Base-by-base conservation (phyloP, 2,329 filamentous ascomycete genomes). In the Mollisiaceae sp. region DNA sequence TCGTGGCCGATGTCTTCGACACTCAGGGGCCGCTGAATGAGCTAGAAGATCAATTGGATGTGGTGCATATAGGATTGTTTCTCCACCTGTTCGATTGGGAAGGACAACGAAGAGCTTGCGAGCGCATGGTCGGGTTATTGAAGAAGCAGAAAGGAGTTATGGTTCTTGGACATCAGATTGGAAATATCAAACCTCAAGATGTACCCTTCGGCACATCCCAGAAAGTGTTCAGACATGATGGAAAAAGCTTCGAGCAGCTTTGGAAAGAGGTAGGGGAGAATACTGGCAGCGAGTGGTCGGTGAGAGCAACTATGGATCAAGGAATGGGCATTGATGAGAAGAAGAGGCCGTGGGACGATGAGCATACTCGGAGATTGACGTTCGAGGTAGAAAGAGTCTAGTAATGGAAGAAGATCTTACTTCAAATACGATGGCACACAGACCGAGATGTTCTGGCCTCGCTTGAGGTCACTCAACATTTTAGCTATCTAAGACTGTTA, bases 1-100 rank as follows among this genome's bases (percentile, higher is more conserved):
- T 79, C 12, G 67, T 68, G 22, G 76, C 74, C 1, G 77, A 79
- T 61, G 36, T 76, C 1, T 76, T 79, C 59, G 75, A 77, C 27
- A 27, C 65, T 0, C 58, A 75, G 0, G 68, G 70, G 8, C 63
- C 65, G 11, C 65, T 81, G 38, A 74, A 73, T 15, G 62, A 77
- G 45, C 66, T 82, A 35, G 71, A 78, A 35, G 78, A 77, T 11
- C 64, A 66, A 20, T 58, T 71, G 41, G 71, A 71, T 59, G 56
- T 69, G 22, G 65, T 72, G 24, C 52, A 67, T 36, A 56, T 61
- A n/a, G 64, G 55, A 3, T 47, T 56, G 24, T 65, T 71, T 15
- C 52, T 71, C 4, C 69, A 70, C 65, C 41, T 69, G 1, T 71
- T 67, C 38, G 38, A 50, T 4, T 79, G 73, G 70, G 76, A 79